Conservation (phyloP, 306 rosid genomes). For the Oxytropis ochrocephala region DNA sequence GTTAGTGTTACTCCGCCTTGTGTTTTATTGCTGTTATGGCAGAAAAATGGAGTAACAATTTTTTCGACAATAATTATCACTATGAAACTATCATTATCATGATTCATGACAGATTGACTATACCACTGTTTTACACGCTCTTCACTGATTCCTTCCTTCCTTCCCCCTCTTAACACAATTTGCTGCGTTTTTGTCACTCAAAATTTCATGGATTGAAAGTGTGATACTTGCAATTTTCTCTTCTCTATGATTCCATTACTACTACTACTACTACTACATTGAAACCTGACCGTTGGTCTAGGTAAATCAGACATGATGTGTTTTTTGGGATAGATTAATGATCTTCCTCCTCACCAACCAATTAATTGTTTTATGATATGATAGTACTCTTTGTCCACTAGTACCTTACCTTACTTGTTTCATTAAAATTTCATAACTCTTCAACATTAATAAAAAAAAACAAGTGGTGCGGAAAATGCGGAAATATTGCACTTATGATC, state of each 20-base stretch:
- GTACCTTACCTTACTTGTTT: background rate
- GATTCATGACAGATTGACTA: background rate
- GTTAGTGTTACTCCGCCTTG: no score
- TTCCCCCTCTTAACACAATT: background rate
- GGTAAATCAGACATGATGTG: no score
- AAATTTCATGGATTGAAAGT: background rate
- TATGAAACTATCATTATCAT: background rate
- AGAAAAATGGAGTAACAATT: no score
- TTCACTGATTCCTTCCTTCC: conserved; percentile 4
- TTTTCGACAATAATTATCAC: background rate
- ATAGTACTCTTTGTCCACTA: background rate
- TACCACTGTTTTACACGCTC: background rate
- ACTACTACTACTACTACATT: no score
- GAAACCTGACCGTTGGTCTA: background rate
- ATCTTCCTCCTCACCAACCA: background rate
- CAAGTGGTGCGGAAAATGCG: background rate
- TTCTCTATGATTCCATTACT: background rate
- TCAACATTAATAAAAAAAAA: background rate
- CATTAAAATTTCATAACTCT: background rate
- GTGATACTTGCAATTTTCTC: background rate
- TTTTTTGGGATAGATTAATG: no score
- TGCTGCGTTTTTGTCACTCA: background rate
- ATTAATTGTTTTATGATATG: background rate
- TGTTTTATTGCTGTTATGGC: no score
- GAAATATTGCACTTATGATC: background rate